Conservation (phyloP, 1,284 basidiomycete genomes). For the Cutaneotrichosporon sp. region DNA sequence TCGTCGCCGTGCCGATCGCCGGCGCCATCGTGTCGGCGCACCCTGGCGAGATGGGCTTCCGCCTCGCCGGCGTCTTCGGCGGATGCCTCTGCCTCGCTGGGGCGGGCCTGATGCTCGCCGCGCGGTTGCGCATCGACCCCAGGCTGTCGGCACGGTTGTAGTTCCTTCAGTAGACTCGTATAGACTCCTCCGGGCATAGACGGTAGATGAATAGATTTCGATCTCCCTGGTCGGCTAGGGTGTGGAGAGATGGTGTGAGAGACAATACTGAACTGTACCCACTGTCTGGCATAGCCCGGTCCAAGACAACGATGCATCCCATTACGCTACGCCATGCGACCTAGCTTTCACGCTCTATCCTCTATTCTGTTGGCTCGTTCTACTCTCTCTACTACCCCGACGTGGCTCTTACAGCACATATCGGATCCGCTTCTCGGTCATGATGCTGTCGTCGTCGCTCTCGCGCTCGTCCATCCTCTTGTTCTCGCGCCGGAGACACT, state of each 20-base stretch:
- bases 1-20: constrained; percentile 46
- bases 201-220: neutral
- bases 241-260: too few species aligned
- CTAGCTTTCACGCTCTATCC: too few species aligned
- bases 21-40: constrained; percentile 38
- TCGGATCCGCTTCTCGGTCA: constrained; percentile 1
- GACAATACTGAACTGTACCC: too few species aligned
- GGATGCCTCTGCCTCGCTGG: neutral
- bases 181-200: neutral
- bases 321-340: too few species aligned
- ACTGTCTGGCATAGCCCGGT: too few species aligned
- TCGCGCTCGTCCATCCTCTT: constrained; percentile 14
- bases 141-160: neutral
- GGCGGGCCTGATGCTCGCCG: neutral
- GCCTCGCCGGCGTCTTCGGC: neutral
- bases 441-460: neutral
- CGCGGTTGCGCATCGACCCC: constrained; percentile 2
- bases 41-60: neutral
- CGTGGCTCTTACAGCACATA: neutral
- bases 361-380: neutral
- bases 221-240: too few species aligned
- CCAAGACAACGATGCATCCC: too few species aligned
- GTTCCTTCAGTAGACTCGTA: neutral
- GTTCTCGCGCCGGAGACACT: constrained; percentile 32
- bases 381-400: neutral